Conservation (phyloP, 805 yeast genomes). For the Trichomonascus vanleenenianus region DNA sequence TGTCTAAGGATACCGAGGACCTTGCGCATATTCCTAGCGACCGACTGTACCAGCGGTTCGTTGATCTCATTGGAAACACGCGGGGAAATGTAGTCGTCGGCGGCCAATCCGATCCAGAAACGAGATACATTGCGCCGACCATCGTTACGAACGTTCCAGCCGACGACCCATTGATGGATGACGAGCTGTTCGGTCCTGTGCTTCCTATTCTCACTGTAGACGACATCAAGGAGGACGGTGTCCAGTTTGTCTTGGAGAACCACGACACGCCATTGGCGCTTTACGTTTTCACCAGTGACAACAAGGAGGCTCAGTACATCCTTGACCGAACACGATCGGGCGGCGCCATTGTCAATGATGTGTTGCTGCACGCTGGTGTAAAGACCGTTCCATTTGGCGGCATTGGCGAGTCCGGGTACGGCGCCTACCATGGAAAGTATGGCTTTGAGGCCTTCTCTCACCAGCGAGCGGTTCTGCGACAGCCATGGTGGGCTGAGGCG, state of each 20-base stretch:
- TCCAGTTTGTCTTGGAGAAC: conserved; percentile 31
- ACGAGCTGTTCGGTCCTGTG: conserved; percentile 80
- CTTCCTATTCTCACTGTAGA: conserved; percentile 60
- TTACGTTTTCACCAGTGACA: conserved; percentile 53
- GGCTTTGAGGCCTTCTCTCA: conserved; percentile 73
- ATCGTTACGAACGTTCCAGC: conserved; percentile 54
- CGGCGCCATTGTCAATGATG: conserved; percentile 60
- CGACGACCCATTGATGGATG: conserved; percentile 64
- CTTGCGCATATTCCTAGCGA: conserved; percentile 55
- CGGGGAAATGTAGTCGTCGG: conserved; percentile 43
- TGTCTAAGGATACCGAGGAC: conserved; percentile 27
- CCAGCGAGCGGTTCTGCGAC: conserved; percentile 56
- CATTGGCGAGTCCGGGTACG: conserved; percentile 75
- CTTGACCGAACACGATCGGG: conserved; percentile 60
- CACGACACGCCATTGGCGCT: conserved; percentile 78
- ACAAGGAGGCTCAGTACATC: conserved; percentile 43
- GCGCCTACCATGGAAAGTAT: conserved; percentile 69
- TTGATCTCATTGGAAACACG: conserved; percentile 26
- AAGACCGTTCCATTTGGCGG: conserved; percentile 84
- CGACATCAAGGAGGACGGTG: conserved; percentile 23
- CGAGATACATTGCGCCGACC: conserved; percentile 58
- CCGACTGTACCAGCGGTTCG: conserved; percentile 37
- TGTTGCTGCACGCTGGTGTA: conserved; percentile 61
- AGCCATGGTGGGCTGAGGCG: conserved; percentile 58
- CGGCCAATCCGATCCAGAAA: conserved; percentile 27